Base-by-base conservation (phyloP, 1,139 yeast species). In the Yamadazyma triangularis region DNA sequence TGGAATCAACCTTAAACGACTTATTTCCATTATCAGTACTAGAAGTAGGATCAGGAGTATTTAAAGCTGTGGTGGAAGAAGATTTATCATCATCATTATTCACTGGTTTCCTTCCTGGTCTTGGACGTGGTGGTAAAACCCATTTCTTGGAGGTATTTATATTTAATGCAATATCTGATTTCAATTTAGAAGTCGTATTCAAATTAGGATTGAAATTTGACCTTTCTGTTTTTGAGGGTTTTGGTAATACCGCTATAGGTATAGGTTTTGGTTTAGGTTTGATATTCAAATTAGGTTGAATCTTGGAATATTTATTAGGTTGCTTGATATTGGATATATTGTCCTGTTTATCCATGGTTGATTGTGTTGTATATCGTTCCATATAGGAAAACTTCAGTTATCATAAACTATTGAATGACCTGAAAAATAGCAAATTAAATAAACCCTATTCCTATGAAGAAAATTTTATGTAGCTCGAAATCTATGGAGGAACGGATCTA, bases 91-190 rank as follows among this genome's bases (percentile, higher is more conserved):
- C 47, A 4, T 38, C 45, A 4, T 15, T 24, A 29, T 35, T 39
- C 9, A 39, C 41, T 10, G 76, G 75, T 43, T 70, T 70, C 30
- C 81, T 57, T 9, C 81, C 81, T 0, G 81, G 79, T 32, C 80
- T 63, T 2, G 83, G 82, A 32, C 83, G 55, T 2, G 83, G 83
- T 2, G 83, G 84, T 25, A 77, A 53, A 2, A 77, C 78, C 84
- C 84, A 77, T 40, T 70, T 66, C 39, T 72, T 73, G 23, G 77
- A 69, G 3, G 81, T 73, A 41, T 70, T 70, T 41, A 66, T 63
- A 32, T 56, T 56, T 24, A 31, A 48, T 4, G 58, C 42, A 14
- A 42, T 39, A 14, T 47, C 49, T 4, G 49, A 42, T 20, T 51
- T 46, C 13, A 52, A 32, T 56, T 31, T 19, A 7, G 33, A 27